These are phyloP conservation scores for Epichloe elymi DNA, from an alignment of 2,329 filamentous ascomycete genomes.

Conservation along the genomic window DNA sequence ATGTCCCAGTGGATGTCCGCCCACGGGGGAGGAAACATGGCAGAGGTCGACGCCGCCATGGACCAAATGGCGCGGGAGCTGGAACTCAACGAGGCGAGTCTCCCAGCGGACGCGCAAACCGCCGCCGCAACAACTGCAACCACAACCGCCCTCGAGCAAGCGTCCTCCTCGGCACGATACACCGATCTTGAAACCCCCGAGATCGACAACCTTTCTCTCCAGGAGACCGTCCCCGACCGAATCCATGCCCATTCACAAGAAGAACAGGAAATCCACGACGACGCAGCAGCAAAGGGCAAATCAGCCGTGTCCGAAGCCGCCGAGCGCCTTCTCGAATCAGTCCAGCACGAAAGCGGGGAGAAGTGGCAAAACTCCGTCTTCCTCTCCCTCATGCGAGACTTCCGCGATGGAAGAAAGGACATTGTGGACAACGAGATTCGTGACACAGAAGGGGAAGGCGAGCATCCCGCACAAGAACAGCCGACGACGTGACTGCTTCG, in stretches of 20 bases:
- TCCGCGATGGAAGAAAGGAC: conserved; percentile 30
- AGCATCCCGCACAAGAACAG: neutral
- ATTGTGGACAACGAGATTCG: conserved; percentile 29
- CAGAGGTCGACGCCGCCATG: conserved; percentile 29
- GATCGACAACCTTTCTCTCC: conserved; percentile 19
- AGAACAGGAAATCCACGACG: conserved; percentile 4
- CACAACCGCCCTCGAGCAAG: neutral
- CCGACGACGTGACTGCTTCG: conserved; percentile 7
- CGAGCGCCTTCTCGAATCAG: conserved; percentile 27
- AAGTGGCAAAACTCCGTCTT: conserved; percentile 35
- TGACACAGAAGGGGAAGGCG: conserved; percentile 14
- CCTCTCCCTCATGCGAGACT: conserved; percentile 31
- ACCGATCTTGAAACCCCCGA: conserved; percentile 21
- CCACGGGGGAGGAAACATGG: conserved; percentile 21
- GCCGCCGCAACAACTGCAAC: neutral
- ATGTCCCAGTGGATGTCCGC: conserved; percentile 28
- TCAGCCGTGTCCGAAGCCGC: conserved; percentile 30
- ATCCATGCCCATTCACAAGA: conserved; percentile 7
- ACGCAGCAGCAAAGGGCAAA: conserved; percentile 13
- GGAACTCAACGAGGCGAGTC: conserved; percentile 21
- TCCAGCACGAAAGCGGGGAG: conserved; percentile 30
- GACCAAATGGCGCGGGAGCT: conserved; percentile 29
- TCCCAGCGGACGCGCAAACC: conserved; percentile 11
- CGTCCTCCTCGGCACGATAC: conserved; percentile 7
- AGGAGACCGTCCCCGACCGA: neutral